Conservation (phyloP, 331 rosid species). For the Arachis monticola region DNA sequence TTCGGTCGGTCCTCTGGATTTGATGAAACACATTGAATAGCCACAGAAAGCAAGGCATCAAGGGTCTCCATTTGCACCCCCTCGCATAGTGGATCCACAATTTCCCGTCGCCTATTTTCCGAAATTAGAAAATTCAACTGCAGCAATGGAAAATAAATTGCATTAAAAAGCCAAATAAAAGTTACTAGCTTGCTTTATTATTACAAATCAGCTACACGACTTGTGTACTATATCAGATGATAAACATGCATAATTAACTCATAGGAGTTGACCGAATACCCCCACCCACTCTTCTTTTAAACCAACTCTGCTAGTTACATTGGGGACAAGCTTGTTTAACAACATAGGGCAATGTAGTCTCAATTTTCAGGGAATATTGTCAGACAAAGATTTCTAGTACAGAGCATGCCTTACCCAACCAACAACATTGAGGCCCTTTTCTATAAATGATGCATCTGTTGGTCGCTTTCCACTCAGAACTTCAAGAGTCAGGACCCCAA, state of each 20-base stretch:
- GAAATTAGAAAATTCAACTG: constrained; percentile 92
- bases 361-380: not conserved
- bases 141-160: constrained; percentile 29
- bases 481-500: constrained; percentile 94
- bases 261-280: not conserved
- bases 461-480: constrained; percentile 96
- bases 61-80: constrained; percentile 92
- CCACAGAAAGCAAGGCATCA: constrained; percentile 80
- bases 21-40: constrained; percentile 91
- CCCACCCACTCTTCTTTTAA: not conserved
- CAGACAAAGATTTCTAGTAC: not conserved
- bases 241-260: not conserved
- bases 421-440: constrained; percentile 94
- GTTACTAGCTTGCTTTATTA: constrained; percentile 11
- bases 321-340: not conserved
- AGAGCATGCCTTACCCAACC: constrained; percentile 80
- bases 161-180: constrained; percentile 38
- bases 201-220: constrained; percentile 18
- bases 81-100: constrained; percentile 78
- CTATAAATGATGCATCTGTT: constrained; percentile 94
- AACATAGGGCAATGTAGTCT: constrained; percentile 3
- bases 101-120: constrained; percentile 81
- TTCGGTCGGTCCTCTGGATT: constrained; percentile 94
- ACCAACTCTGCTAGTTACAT: constrained; percentile 16
- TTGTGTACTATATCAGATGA: constrained; percentile 8